Base-by-base conservation (phyloP, 2,329 filamentous ascomycete genomes). In the Didymella lethalis region DNA sequence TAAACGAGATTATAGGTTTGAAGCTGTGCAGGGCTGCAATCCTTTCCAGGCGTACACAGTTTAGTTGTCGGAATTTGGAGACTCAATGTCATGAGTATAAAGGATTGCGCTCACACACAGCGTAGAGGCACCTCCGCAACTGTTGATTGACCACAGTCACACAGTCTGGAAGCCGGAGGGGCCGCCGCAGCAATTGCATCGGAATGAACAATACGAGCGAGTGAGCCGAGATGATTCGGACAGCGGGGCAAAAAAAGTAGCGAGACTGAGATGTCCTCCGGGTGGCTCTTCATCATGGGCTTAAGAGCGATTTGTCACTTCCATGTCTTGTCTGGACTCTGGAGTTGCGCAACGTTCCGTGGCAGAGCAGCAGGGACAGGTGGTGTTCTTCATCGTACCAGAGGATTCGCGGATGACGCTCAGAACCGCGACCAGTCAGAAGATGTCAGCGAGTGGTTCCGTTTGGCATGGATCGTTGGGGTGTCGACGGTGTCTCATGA, bases 131-230 rank as follows among this genome's bases (percentile, higher is more conserved):
- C 12, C 14, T 12, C 28, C 48, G 23, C 26, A 12, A 16, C n/a
- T 20, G 12, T 38, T 10, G 11, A 11, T 34, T n/a, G 20, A 46
- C 46, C 45, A 54, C 49, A 49, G 49, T 46, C 55, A 20, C 7
- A 12, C 5, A 49, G 49, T 40, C 49, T 49, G 50, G 44, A 40
- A 40, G 18, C 2, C 18, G 25, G 25, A n/a, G 10, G 40, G 40
- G 41, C 18, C 34, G 40, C 26, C 38, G 26, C 36, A 32, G 23
- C 26, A 28, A 32, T 45, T 45, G 50, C 26, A n/a, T 54, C 20
- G 45, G 32, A 54, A 46, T 54, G 14, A 50, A 26, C 16, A 36
- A 59, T 54, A 59, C 56, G 56, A 54, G 31, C 55, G n/a, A 34
- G 26, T 57, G 54, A 51, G 48, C 32, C 41, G 54, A 46, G 41